Conservation (phyloP, 78 protist genomes). For the Dictyostelium purpureum region DNA sequence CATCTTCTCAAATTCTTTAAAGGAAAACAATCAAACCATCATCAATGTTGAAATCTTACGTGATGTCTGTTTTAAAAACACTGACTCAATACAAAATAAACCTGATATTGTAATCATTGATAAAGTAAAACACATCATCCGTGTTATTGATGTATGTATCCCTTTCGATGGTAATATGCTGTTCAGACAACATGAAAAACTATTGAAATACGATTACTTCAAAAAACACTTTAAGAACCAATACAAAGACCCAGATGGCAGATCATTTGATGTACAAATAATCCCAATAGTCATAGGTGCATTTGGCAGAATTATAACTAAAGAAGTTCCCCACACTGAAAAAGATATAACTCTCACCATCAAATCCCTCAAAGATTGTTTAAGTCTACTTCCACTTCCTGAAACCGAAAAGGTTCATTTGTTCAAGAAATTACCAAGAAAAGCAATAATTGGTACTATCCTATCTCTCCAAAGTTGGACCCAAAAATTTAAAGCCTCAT, state of each 20-base stretch:
- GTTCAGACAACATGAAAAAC: background rate
- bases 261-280: background rate
- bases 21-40: too few relatives aligned
- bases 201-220: background rate
- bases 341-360: background rate
- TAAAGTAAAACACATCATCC: too few relatives aligned
- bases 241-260: background rate
- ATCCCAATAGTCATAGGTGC: background rate
- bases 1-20: too few relatives aligned
- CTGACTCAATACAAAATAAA: too few relatives aligned
- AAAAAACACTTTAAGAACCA: background rate
- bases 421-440: background rate
- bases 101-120: too few relatives aligned
- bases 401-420: background rate
- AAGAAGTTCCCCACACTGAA: background rate
- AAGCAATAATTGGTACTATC: background rate
- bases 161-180: background rate
- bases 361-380: background rate
- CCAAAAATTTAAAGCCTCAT: too few relatives aligned
- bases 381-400: background rate
- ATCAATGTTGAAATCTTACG: too few relatives aligned
- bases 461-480: background rate
- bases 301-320: background rate
- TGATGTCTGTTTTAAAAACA: too few relatives aligned
- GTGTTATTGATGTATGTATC: background rate